These are phyloP conservation scores for Alternaria novae-zelandiae DNA, from an alignment of 2,329 filamentous ascomycete genomes.

Conservation along the genomic window DNA sequence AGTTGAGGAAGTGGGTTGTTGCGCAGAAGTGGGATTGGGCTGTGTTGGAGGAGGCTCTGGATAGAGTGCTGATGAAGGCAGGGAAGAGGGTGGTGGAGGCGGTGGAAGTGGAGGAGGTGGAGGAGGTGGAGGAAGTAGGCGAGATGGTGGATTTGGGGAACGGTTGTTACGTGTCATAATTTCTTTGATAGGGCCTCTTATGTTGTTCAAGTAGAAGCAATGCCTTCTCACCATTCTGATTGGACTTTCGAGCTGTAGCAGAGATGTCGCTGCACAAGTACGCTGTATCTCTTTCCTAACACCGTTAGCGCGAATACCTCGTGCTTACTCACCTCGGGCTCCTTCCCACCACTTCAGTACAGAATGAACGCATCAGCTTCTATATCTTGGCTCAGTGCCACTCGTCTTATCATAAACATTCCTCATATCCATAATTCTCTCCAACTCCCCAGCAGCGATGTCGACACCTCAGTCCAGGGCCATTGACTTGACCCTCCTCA, in stretches of 20 bases:
- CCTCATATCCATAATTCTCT: not conserved
- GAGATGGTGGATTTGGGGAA: not conserved
- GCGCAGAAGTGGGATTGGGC: not conserved
- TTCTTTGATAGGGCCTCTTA: rapidly evolving
- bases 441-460: not conserved
- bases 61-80: not conserved
- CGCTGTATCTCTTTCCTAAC: not conserved
- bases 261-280: not conserved
- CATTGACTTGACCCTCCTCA: slow-evolving; percentile 1
- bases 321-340: not conserved
- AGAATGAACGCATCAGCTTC: not conserved
- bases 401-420: not conserved
- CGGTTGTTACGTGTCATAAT: not conserved
- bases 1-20: not conserved
- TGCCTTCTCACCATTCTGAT: not conserved
- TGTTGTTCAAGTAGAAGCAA: no score
- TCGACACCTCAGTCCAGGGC: not conserved
- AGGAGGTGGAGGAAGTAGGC: not conserved
- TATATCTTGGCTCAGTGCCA: not conserved
- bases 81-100: not conserved
- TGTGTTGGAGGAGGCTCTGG: not conserved
- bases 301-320: not conserved
- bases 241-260: not conserved
- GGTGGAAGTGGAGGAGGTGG: not conserved
- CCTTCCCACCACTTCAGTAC: not conserved